Percentiles rank a stretch among this genome's conserved stretches.
phyloP scores from a whole-genome alignment of 768 basidiomycete genomes.

The Cystofilobasidium capitatum region DNA sequence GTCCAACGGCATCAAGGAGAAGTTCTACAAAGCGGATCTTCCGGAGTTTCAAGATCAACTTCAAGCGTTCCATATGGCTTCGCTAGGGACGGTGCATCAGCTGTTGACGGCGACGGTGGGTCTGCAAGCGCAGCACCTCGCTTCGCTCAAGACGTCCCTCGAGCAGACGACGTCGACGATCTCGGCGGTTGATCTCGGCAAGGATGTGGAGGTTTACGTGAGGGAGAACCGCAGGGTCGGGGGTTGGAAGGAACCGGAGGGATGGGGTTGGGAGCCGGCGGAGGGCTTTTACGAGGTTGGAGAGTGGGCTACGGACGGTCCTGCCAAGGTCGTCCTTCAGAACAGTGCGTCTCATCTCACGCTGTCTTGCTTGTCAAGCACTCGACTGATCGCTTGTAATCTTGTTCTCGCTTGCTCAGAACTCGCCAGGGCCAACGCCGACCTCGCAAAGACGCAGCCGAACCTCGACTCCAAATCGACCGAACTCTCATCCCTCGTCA shows the following conservation, averaged over 20 bases:
- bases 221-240: conserved; percentile 52
- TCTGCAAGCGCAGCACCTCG: conserved; percentile 49
- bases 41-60: conserved; percentile 56
- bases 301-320: conserved; percentile 54
- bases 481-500: conserved; percentile 1
- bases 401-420: background rate
- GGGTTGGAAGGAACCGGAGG: conserved; percentile 55
- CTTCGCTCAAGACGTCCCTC: conserved; percentile 24
- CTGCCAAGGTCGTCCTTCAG: conserved; percentile 68
- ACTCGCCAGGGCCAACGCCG: conserved; percentile 10
- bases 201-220: conserved; percentile 64
- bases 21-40: conserved; percentile 62
- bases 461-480: conserved; percentile 10
- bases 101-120: conserved; percentile 54
- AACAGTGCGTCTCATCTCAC: conserved; percentile 44
- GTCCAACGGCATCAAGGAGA: conserved; percentile 59
- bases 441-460: conserved; percentile 8
- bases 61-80: conserved; percentile 32
- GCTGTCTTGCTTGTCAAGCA: background rate
- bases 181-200: conserved; percentile 46
- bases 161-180: background rate
- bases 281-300: conserved; percentile 63
- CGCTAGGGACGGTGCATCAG: conserved; percentile 47
- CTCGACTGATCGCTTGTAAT: background rate
- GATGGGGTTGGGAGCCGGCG: conserved; percentile 70